Evolutionary conservation across 805 yeast genomes (phyloP).

Genomic region (Saccharomycopsis oosterbeekiorum): DNA sequence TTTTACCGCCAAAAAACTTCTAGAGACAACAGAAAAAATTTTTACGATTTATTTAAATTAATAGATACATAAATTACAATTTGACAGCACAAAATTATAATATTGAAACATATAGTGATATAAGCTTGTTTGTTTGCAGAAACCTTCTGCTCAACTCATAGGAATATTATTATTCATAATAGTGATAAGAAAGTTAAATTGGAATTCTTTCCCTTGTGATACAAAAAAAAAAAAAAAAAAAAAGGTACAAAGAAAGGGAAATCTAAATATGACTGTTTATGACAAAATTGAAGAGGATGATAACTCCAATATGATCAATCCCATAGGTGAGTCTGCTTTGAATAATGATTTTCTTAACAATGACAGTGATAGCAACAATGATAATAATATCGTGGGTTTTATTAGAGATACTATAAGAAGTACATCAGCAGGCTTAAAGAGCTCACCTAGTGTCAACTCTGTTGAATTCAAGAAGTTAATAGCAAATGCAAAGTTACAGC

Average conservation of each 20-base stretch:
- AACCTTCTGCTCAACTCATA: no score
- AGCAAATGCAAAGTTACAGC: neutral
- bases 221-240: neutral
- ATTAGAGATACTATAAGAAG: neutral
- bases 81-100: neutral
- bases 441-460: conserved; percentile 40
- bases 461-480: conserved; percentile 30
- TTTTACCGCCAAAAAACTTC: neutral
- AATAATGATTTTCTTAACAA: neutral
- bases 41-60: neutral
- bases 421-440: conserved; percentile 25
- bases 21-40: neutral
- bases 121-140: no score
- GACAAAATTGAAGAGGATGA: neutral
- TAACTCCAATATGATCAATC: neutral
- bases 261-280: neutral
- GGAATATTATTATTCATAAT: neutral
- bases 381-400: neutral
- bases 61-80: neutral
- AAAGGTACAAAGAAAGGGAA: neutral
- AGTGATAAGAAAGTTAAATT: neutral
- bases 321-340: neutral
- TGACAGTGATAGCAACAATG: neutral
- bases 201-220: neutral
- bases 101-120: neutral